Evolutionary conservation across 2,329 filamentous ascomycete genomes (phyloP), one percentile per base, ranked within the genome.

Genomic region (Ascochyta viciae-villosae): DNA sequence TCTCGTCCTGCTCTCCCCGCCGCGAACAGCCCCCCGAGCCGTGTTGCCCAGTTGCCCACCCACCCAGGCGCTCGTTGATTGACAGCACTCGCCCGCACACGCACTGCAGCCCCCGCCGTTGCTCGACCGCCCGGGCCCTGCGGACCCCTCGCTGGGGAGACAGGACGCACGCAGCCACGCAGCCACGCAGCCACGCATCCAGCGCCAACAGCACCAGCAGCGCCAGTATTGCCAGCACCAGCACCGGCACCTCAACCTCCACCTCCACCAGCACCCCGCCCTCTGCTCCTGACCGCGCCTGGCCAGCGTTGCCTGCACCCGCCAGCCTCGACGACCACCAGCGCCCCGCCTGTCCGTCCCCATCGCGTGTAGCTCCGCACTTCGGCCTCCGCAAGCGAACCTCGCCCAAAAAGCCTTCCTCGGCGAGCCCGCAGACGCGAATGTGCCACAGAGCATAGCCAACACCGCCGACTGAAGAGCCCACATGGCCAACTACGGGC

Each of bases 401-500:
- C 37, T 22, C 50, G 39, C 47, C 55, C 58, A 52, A 62, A 64
- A 66, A 61, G 54, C 54, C 63, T 60, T 60, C 45, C 40, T 40
- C 46, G 15, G 34, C 53, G 50, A 34, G 50, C 50, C 53, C 12
- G 45, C 54, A 57, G 41, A 50, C 50, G 67, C 71, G 71, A 59
- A 74, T 73, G 71, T 61, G 31, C 63, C 41, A 38, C 50, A 53
- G 46, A 42, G 33, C 59, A 56, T 57, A 55, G 48, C 38, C 43
- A 43, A 22, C 47, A 39, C 43, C 46, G 61, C 61, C 45, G 53
- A 65, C 29, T 55, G 63, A 66, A 58, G 53, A 65, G 61, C 46
- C 57, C 50, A 60, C 64, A 87, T 87, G 87, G 86, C 87, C 74
- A 86, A 89, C 74, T 85, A 88, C 77, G 79, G 83, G 72, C 76